A percentile compares a stretch with the other conserved stretches of the same genome.
Evolutionary conservation across 2,329 filamentous ascomycete species (phyloP).

Genomic region (Stylonectria norvegica): DNA sequence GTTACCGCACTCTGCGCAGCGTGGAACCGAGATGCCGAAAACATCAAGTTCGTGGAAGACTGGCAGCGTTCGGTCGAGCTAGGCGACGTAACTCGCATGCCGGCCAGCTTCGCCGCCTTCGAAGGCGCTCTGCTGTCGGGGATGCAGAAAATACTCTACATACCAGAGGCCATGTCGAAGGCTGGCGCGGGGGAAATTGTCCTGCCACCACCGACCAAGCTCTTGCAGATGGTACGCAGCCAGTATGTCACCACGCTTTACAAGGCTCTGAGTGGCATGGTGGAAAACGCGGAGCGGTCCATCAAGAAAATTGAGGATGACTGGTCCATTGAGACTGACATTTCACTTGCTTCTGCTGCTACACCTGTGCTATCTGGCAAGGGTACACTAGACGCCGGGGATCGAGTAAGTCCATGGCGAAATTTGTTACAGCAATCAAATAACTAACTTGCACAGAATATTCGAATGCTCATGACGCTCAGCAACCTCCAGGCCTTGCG

Average conservation of each 20-base stretch:
- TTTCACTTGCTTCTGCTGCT: constrained; percentile 34
- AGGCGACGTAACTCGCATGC: constrained; percentile 88
- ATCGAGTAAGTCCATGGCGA: constrained; percentile 49
- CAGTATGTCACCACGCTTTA: constrained; percentile 94
- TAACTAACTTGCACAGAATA: constrained; percentile 57
- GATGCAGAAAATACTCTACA: constrained; percentile 94
- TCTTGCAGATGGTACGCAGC: constrained; percentile 84
- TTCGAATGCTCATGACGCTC: constrained; percentile 89
- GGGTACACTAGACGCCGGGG: constrained; percentile 51
- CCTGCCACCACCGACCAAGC: constrained; percentile 77
- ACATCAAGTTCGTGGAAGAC: constrained; percentile 87
- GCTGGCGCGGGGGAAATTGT: constrained; percentile 74
- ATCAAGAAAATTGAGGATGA: constrained; percentile 62
- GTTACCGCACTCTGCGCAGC: constrained; percentile 81
- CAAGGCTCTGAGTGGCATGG: constrained; percentile 90
- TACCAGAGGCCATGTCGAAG: constrained; percentile 78
- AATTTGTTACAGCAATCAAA: constrained; percentile 4
- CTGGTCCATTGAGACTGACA: constrained; percentile 51
- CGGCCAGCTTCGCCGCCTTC: constrained; percentile 78
- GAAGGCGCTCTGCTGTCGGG: constrained; percentile 77
- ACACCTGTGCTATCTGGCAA: constrained; percentile 39
- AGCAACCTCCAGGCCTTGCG: constrained; percentile 87
- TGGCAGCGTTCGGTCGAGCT: constrained; percentile 83
- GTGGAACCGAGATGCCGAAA: constrained; percentile 91
- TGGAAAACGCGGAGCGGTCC: constrained; percentile 87